Percentiles rank a stretch among this genome's conserved stretches.
phyloP scores from a whole-genome alignment of 768 basidiomycete genomes.

The Tephrocybe rancida region DNA sequence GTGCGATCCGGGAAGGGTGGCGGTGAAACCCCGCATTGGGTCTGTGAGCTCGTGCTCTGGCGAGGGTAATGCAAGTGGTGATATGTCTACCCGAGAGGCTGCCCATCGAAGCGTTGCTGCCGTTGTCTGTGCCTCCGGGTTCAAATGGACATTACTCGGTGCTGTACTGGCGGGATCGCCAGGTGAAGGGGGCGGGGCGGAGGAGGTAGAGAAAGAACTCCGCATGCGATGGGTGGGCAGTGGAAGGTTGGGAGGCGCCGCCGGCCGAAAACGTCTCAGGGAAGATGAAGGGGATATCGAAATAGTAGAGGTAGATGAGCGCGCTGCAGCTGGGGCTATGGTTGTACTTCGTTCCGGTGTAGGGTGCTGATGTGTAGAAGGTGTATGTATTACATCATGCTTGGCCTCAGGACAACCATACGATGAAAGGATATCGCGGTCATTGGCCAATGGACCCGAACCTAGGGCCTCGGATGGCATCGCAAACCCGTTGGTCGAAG shows the following conservation, averaged over 20 bases:
- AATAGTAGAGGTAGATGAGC: constrained; percentile 14
- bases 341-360: background rate
- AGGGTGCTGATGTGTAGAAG: background rate
- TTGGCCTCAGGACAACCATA: background rate
- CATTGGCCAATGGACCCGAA: background rate
- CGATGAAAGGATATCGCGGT: background rate
- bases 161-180: constrained; percentile 20
- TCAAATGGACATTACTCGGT: constrained; percentile 24
- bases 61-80: constrained; percentile 85
- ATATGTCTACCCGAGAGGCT: constrained; percentile 80
- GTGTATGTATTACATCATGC: background rate
- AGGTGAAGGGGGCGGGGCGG: constrained; percentile 17
- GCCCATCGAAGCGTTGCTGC: constrained; percentile 88
- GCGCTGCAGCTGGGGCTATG: constrained; percentile 2
- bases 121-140: constrained; percentile 60
- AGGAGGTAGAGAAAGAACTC: constrained; percentile 23
- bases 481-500: constrained; percentile 7
- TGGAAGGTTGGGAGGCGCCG: constrained; percentile 15
- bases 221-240: constrained; percentile 23
- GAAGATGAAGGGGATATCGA: constrained; percentile 15
- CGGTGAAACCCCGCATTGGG: constrained; percentile 78
- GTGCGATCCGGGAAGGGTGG: constrained; percentile 67
- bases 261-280: constrained; percentile 14
- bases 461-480: constrained; percentile 4
- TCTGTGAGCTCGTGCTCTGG: constrained; percentile 92